Evolutionary conservation across 495 filamentous ascomycete genomes (phyloP), one percentile per base, ranked within the genome.

Genomic region (Penicillium ochrochloron): DNA sequence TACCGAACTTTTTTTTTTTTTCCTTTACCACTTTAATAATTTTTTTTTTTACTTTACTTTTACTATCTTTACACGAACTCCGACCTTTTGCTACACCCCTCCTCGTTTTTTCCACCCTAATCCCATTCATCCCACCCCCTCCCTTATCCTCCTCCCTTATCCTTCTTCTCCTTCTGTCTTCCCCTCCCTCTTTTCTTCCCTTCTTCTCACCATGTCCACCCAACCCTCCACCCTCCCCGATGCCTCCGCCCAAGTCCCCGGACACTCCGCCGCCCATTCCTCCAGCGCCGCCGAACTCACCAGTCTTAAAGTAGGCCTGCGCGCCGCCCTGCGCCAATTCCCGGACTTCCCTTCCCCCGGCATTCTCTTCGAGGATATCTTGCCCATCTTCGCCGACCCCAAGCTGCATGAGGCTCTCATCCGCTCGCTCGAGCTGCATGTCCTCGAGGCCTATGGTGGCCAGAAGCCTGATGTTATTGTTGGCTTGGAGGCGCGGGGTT

Each of bases 311-410:
- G 86, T 92, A 90, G 90, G 75, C 65, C 84, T 92, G 66, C 83
- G 80, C 61, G 66, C 69, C 29, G 83, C 86, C 35, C 81, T 92
- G 54, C 85, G 87, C 66, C 89, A 91, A 78, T 97, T 90, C 81
- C 90, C 90, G 62, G 93, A 99, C 84, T 98, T 99, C 81, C 96
- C 96, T 37, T 89, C 90, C 55, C 90, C 91, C 7, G 96, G 96
- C 75, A 93, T 99, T 74, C 85, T 96, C 60, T 99, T 99, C 79
- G 92, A 97, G 84, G 96, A 99, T 79, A 97, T 99, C 80, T 88
- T 99, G 63, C 96, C 95, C 35, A 89, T 99, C 68, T 99, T 99
- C 83, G 89, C 90, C 75, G 83, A 92, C 67, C 86, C 87, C n/a
- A 71, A 75, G 29, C 79, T 93, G 56, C 95, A 97, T 78, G 82